Base-by-base conservation (phyloP, 1,284 basidiomycete genomes). In the Heliocybe sulcata region DNA sequence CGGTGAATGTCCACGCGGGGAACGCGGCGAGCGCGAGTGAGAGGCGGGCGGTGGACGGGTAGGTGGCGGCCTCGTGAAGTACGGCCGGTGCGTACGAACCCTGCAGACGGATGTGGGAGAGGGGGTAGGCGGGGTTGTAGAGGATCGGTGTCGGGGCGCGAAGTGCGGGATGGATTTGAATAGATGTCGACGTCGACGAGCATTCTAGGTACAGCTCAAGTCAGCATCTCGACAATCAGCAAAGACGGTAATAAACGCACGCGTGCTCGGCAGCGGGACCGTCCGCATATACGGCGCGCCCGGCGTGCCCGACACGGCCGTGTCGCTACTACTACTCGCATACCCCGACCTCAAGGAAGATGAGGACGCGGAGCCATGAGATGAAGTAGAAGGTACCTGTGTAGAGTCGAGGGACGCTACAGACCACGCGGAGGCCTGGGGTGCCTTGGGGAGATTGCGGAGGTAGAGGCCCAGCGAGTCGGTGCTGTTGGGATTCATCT, bases 221-320 rank as follows among this genome's bases (percentile, higher is more conserved):
- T n/a, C n/a, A n/a, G n/a, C n/a, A n/a, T n/a, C n/a, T n/a, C n/a
- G n/a, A n/a, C n/a, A n/a, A n/a, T n/a, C n/a, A n/a, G n/a, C n/a
- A n/a, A n/a, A n/a, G n/a, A n/a, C n/a, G n/a, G n/a, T n/a, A n/a
- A n/a, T n/a, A n/a, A 10, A 14, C 27, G 11, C 26, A 10, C 2
- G 12, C 4, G 59, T 45, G n/a, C 20, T 20, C 56, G 59, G 59
- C 3, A 60, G 45, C 22, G 59, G 56, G 35, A 60, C 59, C 12
- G 58, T 55, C 48, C 35, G n/a, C 47, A 60, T 53, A 23, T 60
- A 56, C 35, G 59, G 59, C 29, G 59, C 59, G n/a, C 58, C 58
- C n/a, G 59, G 59, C 3, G 58, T 10, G 10, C 25, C 4, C 19
- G 54, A 48, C 19, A 42, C 53, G 20, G 53, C 35, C 16, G 52